Conservation (phyloP, 768 basidiomycete species). For the Calocera viscosa region DNA sequence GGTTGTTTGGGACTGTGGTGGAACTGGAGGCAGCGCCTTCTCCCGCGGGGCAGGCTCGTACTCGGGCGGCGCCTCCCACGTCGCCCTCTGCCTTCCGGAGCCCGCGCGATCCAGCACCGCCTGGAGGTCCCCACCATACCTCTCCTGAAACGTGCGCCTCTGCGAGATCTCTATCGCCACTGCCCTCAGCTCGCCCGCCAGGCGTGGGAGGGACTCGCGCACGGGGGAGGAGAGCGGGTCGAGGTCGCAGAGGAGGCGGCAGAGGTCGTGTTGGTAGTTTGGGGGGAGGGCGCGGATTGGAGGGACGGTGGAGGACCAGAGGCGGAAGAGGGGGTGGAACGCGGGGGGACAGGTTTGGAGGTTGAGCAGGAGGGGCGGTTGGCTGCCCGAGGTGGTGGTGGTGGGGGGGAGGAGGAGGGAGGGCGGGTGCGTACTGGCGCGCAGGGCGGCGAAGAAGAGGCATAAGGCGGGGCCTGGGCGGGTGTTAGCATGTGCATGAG, state of each 20-base stretch:
- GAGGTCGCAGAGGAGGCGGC: slow-evolving; percentile 62
- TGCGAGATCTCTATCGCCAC: slow-evolving; percentile 82
- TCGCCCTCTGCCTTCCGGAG: slow-evolving; percentile 33
- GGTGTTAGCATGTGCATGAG: background rate
- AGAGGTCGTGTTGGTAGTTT: slow-evolving; percentile 68
- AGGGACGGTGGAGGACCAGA: slow-evolving; percentile 60
- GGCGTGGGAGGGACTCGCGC: slow-evolving; percentile 38
- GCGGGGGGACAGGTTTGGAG: slow-evolving; percentile 53
- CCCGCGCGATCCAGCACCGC: slow-evolving; percentile 40
- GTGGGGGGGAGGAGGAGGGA: slow-evolving; percentile 23
- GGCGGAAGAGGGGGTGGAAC: slow-evolving; percentile 54
- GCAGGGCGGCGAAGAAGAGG: slow-evolving; percentile 71
- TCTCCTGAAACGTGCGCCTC: slow-evolving; percentile 67
- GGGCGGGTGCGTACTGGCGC: slow-evolving; percentile 77
- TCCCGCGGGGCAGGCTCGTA: slow-evolving; percentile 34
- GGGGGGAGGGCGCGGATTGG: slow-evolving; percentile 49
- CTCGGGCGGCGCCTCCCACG: slow-evolving; percentile 58
- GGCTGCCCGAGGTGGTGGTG: slow-evolving; percentile 21
- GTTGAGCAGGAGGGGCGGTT: slow-evolving; percentile 47
- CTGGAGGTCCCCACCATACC: slow-evolving; percentile 62
- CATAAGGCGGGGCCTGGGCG: slow-evolving; percentile 60
- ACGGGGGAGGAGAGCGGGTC: slow-evolving; percentile 33
- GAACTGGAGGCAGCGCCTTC: slow-evolving; percentile 18
- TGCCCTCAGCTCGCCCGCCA: slow-evolving; percentile 69
- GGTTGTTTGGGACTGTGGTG: slow-evolving; percentile 14